Base-by-base conservation (phyloP, 192 early-diverging fungal species). In the Chytriomyces hyalinus region DNA sequence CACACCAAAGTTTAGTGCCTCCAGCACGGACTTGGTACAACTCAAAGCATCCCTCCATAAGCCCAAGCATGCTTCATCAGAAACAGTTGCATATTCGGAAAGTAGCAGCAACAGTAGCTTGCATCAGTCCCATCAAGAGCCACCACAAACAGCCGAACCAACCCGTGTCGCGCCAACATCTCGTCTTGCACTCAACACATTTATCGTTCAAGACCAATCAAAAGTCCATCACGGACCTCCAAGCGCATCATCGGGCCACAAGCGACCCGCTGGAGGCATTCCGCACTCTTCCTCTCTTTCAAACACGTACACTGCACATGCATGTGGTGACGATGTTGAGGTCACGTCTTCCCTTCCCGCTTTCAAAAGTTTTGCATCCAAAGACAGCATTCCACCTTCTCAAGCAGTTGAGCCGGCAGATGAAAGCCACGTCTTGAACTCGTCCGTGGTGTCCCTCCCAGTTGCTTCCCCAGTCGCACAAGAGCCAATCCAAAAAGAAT, bases 201-300 rank as follows among this genome's bases (percentile, higher is more conserved):
- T 84, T 49, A 81, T 84, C 26, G 76, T 84, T 66, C 79, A 84
- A 49, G 82, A 84, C 51, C 59, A 67, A 2, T 67, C 66, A 46
- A 36, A 48, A 6, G 43, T 28, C 11, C 28, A 67, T 47, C 46
- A 36, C 4, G 43, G 1, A 47, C 66, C 9, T 1, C 47, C 66
- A 47, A 24, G 43, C 11, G 11, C 47, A 67, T 47, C 53, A 3
- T 36, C 47, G 3, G 13, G 24, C 47, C 66, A 36, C 4, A 11
- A 67, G 43, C 28, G 7, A 11, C 8, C 11, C 28, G 4, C 46
- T 24, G 28, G 15, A 11, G 62, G 62, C 13, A 47, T 48, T 28
- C 66, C 66, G 15, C 66, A 67, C 24, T 67, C 66, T 13, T 43
- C 66, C 13, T 67, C 66, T 10, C 9, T 67, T 0, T 22, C 66